Conservation (phyloP, 225 moss, liverwort and hornwort genomes). For the Pleurozium schreberi region DNA sequence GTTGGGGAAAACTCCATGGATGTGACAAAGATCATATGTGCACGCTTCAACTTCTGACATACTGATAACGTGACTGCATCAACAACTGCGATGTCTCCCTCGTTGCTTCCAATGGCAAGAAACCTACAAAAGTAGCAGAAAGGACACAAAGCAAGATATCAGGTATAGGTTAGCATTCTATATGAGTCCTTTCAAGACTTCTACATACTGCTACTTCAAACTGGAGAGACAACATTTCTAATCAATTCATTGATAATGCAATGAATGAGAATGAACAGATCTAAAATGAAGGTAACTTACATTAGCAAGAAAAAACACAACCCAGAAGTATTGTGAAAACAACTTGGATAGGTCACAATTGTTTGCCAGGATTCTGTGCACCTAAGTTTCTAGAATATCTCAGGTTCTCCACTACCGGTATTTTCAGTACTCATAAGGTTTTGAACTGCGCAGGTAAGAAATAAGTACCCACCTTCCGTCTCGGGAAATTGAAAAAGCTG, state of each 20-base stretch:
- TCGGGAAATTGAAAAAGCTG: slow-evolving; percentile 60
- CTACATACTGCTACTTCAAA: background rate
- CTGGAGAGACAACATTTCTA: background rate
- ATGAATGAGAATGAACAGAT: background rate
- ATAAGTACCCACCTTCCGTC: slow-evolving; percentile 38
- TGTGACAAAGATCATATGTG: slow-evolving; percentile 95
- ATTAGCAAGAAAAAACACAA: background rate
- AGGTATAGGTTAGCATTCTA: background rate
- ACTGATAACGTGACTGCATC: slow-evolving; percentile 46
- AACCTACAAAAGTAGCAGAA: slow-evolving; percentile 7
- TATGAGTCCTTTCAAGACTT: background rate
- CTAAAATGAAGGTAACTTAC: background rate
- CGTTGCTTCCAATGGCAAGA: slow-evolving; percentile 65
- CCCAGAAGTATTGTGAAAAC: background rate
- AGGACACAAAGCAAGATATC: background rate
- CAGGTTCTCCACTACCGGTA: background rate
- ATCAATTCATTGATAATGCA: background rate
- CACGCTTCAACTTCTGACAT: slow-evolving; percentile 58
- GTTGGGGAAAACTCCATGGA: slow-evolving; percentile 82
- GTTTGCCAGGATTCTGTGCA: background rate
- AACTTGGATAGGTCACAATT: no score
- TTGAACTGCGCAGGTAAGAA: background rate
- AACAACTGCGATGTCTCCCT: slow-evolving; percentile 67
- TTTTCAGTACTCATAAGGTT: background rate
- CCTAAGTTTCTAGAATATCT: background rate